Base-by-base conservation (phyloP, 495 filamentous ascomycete genomes). In the Terfezia claveryi region DNA sequence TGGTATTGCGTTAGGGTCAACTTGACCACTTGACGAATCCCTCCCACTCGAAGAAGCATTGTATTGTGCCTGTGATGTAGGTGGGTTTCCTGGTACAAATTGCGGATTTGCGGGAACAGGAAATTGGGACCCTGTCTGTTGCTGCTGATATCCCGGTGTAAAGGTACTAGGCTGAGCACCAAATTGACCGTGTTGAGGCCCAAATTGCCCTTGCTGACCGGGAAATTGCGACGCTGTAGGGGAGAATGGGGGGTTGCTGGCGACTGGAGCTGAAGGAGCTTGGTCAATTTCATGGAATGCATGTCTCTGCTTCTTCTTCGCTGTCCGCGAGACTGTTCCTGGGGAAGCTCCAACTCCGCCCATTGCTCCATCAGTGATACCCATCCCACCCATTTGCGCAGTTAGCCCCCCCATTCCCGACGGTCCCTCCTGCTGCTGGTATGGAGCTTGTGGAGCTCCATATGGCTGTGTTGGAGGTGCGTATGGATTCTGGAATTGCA, bases 1-100 rank as follows among this genome's bases (percentile, higher is more conserved):
- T 23, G 91, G 91, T 56, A 94, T 87, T 57, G 94, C 85, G 62
- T 95, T 86, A 11, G 92, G 85, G 57, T 95, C 85, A 58, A 95
- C 81, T 61, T 76, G 76, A 16, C 82, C 79, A 67, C 87, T 81
- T 7, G 81, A 78, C 23, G 81, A 52, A 16, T 37, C 38, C 20
- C 64, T 56, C 10, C 56, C 62, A 16, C 70, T 61, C 14, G 69
- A 62, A 37, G 64, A 38, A 27, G 64, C 60, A 16, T 69, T 71
- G 58, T 69, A 61, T 38, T 76, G 71, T 10, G 78, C 74, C 12
- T 73, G 74, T 62, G 80, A 80, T 56, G 78, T 76, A 57, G 74
- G 70, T 4, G 74, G 65, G 16, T 73, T 73, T 0, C 73, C 73
- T 5, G 72, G 83, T 62, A 67, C 74, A 68, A 73, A 83, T 27